Evolutionary conservation across 2,329 filamentous ascomycete species (phyloP).

Genomic region (Elsinoe ampelina): DNA sequence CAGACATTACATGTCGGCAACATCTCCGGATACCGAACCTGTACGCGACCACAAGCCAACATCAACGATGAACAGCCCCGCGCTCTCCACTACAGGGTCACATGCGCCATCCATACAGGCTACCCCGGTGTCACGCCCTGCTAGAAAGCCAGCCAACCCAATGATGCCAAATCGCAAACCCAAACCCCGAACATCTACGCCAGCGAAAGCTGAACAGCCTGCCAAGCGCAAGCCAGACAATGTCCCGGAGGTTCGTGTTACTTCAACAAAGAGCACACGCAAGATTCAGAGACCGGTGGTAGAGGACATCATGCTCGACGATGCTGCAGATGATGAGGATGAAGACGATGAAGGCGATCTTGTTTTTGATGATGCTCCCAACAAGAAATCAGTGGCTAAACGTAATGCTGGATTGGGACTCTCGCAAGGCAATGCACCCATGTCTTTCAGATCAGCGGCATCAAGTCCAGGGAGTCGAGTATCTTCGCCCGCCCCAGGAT

Average conservation of each 20-base stretch:
- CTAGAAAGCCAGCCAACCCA: constrained; percentile 10
- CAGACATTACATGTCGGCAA: constrained; percentile 33
- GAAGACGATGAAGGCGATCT: constrained; percentile 18
- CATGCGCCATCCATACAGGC: constrained; percentile 12
- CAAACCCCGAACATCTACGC: constrained; percentile 6
- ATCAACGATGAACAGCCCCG: constrained; percentile 18
- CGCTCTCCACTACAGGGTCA: constrained; percentile 19
- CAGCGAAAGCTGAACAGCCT: constrained; percentile 17
- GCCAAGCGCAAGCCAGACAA: constrained; percentile 11
- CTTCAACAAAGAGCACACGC: constrained; percentile 17
- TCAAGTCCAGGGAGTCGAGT: constrained; percentile 21
- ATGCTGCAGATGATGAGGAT: constrained; percentile 21
- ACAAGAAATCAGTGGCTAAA: neutral
- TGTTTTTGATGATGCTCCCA: neutral
- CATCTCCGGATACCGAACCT: constrained; percentile 20
- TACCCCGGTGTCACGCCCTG: constrained; percentile 13
- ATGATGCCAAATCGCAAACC: constrained; percentile 6
- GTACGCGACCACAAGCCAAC: constrained; percentile 16
- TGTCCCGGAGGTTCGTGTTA: constrained; percentile 21
- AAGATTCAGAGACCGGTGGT: constrained; percentile 17
- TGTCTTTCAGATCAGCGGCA: constrained; percentile 27
- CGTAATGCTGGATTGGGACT: neutral
- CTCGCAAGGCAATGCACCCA: neutral
- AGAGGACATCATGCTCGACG: constrained; percentile 17
- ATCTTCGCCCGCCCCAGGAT: constrained; percentile 20